Conservation (phyloP, 129 eudicot species). For the Artemisia argyi region DNA sequence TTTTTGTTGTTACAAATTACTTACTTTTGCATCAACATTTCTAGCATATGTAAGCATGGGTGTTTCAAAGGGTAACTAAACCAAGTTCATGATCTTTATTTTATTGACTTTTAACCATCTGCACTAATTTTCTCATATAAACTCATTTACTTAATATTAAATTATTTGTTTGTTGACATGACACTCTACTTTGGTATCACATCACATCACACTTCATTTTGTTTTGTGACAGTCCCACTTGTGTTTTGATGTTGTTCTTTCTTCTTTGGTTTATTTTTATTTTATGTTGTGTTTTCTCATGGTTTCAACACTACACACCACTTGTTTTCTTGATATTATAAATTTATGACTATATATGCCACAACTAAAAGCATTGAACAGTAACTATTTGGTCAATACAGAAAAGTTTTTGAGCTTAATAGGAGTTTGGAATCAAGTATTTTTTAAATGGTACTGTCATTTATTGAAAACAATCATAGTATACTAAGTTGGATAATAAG, state of each 20-base stretch:
- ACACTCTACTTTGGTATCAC: slow-evolving; percentile 8
- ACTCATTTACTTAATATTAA: neutral
- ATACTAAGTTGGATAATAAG: no score
- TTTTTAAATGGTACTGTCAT: no score
- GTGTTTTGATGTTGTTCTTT: neutral
- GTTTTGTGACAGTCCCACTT: neutral
- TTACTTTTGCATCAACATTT: slow-evolving; percentile 1
- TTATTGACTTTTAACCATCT: no score
- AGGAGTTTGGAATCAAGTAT: no score
- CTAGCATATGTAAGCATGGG: neutral
- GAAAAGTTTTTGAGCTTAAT: neutral
- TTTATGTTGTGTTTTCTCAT: neutral
- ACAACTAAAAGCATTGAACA: neutral
- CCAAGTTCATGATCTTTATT: no score
- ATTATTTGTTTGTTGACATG: neutral
- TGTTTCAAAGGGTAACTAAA: no score
- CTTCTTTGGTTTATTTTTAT: neutral
- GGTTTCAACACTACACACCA: neutral
- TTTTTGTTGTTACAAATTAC: slow-evolving; percentile 14
- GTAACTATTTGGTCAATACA: slow-evolving; percentile 3
- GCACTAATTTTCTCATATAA: no score
- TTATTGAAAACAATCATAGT: no score
- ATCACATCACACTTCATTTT: neutral
- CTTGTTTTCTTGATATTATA: neutral
- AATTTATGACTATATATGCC: neutral